Conservation (phyloP, 1,284 basidiomycete species). For the Salmacisia buchloeana region DNA sequence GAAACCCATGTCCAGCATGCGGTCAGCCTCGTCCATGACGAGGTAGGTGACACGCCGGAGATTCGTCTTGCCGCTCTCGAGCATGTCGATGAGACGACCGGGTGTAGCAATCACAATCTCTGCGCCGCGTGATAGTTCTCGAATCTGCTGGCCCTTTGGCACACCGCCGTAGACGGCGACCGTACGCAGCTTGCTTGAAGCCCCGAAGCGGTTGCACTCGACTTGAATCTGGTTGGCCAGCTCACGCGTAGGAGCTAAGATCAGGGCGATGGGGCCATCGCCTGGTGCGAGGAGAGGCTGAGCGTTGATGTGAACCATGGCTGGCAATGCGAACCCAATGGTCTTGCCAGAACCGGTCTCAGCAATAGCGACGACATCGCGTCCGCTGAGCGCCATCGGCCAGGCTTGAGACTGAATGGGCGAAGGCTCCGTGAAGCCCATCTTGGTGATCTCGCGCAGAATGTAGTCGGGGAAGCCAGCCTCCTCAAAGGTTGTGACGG, state of each 20-base stretch:
- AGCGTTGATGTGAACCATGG: conserved; percentile 99
- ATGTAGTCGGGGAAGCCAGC: conserved; percentile 94
- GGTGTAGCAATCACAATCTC: conserved; percentile 88
- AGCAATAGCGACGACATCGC: conserved; percentile 92
- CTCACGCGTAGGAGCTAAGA: conserved; percentile 95
- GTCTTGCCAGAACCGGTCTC: conserved; percentile 61
- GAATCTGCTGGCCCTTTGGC: conserved; percentile 95
- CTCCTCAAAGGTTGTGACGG: conserved; percentile 87
- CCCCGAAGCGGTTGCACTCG: conserved; percentile 96
- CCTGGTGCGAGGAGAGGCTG: conserved; percentile 89
- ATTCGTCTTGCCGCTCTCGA: conserved; percentile 93
- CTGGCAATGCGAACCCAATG: conserved; percentile 93
- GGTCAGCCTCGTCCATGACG: conserved; percentile 98
- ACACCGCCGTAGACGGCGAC: conserved; percentile 98
- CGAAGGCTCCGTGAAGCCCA: conserved; percentile 83
- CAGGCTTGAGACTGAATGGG: conserved; percentile 97
- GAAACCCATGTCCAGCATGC: conserved; percentile 98
- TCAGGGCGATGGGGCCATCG: conserved; percentile 93
- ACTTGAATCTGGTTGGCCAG: conserved; percentile 97
- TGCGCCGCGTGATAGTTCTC: conserved; percentile 90
- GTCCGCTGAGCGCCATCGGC: conserved; percentile 92
- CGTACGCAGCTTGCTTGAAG: conserved; percentile 93
- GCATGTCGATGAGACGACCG: conserved; percentile 70
- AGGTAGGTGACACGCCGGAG: conserved; percentile 91
- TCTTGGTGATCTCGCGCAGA: conserved; percentile 82